These are phyloP conservation scores for Fusarium tuaranense DNA, from an alignment of 2,329 filamentous ascomycete species.

Conservation along the genomic window DNA sequence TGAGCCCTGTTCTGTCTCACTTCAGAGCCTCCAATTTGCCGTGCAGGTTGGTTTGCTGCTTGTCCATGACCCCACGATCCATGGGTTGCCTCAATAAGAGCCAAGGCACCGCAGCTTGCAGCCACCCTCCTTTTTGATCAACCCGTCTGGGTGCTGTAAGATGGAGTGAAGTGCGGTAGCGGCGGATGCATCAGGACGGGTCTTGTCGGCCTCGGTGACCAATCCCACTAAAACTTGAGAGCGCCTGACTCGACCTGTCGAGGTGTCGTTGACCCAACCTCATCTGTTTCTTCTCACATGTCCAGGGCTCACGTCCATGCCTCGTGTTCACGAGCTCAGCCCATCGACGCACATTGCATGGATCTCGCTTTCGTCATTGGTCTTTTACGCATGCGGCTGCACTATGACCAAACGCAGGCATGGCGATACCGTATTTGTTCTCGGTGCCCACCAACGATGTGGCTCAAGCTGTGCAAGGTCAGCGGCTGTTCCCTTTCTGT, in stretches of 20 bases:
- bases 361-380: constrained; percentile 33
- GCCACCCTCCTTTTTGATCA: constrained; percentile 20
- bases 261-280: constrained; percentile 33
- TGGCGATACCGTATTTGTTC: constrained; percentile 21
- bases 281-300: constrained; percentile 35
- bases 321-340: constrained; percentile 40
- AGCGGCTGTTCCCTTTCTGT: constrained; percentile 24
- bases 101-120: constrained; percentile 13
- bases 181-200: constrained; percentile 40
- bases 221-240: constrained; percentile 39
- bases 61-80: constrained; percentile 15
- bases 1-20: constrained; percentile 39
- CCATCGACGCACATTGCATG: constrained; percentile 35
- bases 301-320: constrained; percentile 10
- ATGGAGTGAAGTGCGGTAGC: constrained; percentile 32
- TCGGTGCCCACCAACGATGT: constrained; percentile 13
- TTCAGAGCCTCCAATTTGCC: constrained; percentile 38
- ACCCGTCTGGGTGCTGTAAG: constrained; percentile 17
- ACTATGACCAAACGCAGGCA: constrained; percentile 3
- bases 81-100: not conserved
- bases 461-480: constrained; percentile 24
- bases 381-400: constrained; percentile 32
- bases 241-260: constrained; percentile 43
- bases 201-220: constrained; percentile 30
- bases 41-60: constrained; percentile 17